Evolutionary conservation across 2,329 filamentous ascomycete genomes (phyloP), one percentile per base, ranked within the genome.

Genomic region (Neoarthrinium moseri): DNA sequence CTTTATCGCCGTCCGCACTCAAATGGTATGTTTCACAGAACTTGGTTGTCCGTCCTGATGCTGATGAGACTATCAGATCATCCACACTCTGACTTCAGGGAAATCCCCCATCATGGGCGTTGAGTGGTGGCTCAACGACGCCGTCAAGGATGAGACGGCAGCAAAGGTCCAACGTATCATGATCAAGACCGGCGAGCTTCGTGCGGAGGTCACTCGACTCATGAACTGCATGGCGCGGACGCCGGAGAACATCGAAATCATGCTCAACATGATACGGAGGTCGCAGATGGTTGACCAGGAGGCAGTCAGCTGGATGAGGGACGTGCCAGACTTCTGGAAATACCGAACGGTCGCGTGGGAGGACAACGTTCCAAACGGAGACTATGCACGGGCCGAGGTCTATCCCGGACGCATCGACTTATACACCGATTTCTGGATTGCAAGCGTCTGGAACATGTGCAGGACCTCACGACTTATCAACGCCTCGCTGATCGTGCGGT

Each of bases 341-440:
- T 73, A 65, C 56, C 70, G 69, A 55, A 77, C 77, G 1, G 74
- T 80, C 2, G 74, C 74, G 3, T 83, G 80, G 80, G 75, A 81
- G 50, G 73, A 78, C 48, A 68, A 73, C 49, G 68, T 79, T 4
- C 72, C 74, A 0, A 68, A 69, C 35, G 74, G 73, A 18, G 74
- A 83, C 58, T 79, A 78, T 52, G 53, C 65, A 18, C 67, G 68
- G 47, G 74, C 77, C 3, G 78, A 81, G 51, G 77, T 81, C 0
- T 84, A 75, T 53, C 81, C 81, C 0, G 81, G 81, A 3, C 71
- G 77, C 13, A 74, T 84, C 18, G 81, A 85, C 55, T 68, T 77
- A 5, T 84, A 83, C 56, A 64, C 67, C 18, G 80, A 84, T 59
- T 67, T 83, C 35, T 83, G 74, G 71, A 74, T 80, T 33, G 75